Evolutionary conservation across 768 basidiomycete genomes (phyloP).

Genomic region (Macrolepiota albuminosa): DNA sequence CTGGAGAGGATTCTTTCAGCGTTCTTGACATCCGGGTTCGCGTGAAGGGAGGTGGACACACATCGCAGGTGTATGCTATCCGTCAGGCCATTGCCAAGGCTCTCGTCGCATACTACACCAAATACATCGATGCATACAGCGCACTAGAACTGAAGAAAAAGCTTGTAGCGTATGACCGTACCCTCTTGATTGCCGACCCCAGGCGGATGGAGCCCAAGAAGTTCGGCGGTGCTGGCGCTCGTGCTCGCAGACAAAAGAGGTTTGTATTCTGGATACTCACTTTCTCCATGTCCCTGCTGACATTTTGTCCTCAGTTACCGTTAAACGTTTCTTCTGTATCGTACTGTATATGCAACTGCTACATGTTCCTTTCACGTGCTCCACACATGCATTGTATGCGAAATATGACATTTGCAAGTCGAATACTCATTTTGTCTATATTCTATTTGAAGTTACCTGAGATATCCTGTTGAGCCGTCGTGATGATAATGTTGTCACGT

Average conservation of each 20-base stretch:
- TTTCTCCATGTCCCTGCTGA: not conserved
- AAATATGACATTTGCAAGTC: conserved; percentile 14
- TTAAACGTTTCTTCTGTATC: conserved; percentile 37
- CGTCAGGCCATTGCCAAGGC: conserved; percentile 99
- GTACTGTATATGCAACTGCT: conserved; percentile 31
- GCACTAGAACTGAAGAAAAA: conserved; percentile 99
- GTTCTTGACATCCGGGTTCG: conserved; percentile 94
- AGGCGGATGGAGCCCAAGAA: conserved; percentile 99
- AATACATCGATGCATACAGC: conserved; percentile 96
- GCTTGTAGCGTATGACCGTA: conserved; percentile 91
- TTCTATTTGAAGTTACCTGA: not conserved
- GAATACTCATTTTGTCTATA: not conserved
- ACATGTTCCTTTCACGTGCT: conserved; percentile 39
- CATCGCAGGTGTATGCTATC: conserved; percentile 97
- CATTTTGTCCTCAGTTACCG: conserved; percentile 60
- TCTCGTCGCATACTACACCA: conserved; percentile 96
- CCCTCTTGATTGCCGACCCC: conserved; percentile 87
- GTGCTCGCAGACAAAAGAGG: conserved; percentile 98
- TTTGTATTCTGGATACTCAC: conserved; percentile 23
- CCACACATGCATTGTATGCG: conserved; percentile 32
- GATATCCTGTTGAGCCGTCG: not conserved
- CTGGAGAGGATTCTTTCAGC: conserved; percentile 83
- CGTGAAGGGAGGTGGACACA: conserved; percentile 99
- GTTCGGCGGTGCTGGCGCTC: conserved; percentile 97
- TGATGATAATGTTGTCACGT: conserved; percentile 1